phyloP scores from a whole-genome alignment of 75 land plant genomes.

The Picea glauca region DNA sequence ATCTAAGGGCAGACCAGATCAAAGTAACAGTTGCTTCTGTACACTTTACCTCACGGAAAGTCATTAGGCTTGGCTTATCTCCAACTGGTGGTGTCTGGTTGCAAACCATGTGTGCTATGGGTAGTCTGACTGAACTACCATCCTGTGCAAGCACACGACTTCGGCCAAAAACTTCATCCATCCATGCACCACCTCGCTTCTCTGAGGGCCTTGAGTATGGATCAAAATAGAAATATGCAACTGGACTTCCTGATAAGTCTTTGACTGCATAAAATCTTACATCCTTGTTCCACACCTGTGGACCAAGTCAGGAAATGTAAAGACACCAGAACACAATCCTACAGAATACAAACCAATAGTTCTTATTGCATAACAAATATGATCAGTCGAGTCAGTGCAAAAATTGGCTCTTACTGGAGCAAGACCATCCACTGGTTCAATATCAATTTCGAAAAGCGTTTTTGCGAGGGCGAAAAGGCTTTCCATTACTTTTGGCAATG shows the following conservation, averaged over 20 bases:
- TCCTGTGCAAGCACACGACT: constrained; percentile 66
- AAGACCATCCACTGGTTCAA: constrained; percentile 83
- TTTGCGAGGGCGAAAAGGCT: constrained; percentile 83
- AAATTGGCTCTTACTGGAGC: constrained; percentile 58
- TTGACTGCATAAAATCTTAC: constrained; percentile 76
- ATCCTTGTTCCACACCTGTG: constrained; percentile 85
- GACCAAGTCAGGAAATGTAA: neutral
- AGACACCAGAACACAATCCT: neutral
- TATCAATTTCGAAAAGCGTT: constrained; percentile 58
- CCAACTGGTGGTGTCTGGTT: constrained; percentile 95
- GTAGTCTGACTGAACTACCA: constrained; percentile 59
- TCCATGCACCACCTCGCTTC: constrained; percentile 96
- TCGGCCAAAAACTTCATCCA: constrained; percentile 87
- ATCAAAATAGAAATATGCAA: constrained; percentile 92
- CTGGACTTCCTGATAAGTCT: constrained; percentile 54
- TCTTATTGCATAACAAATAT: neutral
- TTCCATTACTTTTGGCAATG: constrained; percentile 86
- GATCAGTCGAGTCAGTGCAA: neutral
- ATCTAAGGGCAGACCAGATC: neutral
- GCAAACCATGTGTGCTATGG: constrained; percentile 95
- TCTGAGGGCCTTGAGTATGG: constrained; percentile 95
- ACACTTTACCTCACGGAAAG: constrained; percentile 77
- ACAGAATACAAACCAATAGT: neutral
- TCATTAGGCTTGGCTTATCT: constrained; percentile 89
- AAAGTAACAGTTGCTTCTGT: neutral